phyloP scores from a whole-genome alignment of 1,139 yeast species.

The Kazachstania sp. region DNA sequence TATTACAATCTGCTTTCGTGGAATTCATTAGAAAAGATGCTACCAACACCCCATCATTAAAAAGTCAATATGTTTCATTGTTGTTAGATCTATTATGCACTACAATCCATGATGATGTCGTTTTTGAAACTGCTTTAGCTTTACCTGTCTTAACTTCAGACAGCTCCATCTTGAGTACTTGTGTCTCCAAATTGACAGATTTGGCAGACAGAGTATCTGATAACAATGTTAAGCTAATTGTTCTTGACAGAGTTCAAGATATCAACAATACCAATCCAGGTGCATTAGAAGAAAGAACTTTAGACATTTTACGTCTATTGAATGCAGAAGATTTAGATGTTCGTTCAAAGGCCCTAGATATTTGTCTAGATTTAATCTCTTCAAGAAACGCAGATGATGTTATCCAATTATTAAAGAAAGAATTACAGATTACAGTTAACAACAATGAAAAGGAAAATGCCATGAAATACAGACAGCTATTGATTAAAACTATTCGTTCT shows the following conservation, averaged over 20 bases:
- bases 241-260: slow-evolving; percentile 76
- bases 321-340: slow-evolving; percentile 86
- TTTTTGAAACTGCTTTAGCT: slow-evolving; percentile 87
- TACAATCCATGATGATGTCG: slow-evolving; percentile 63
- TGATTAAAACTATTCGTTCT: slow-evolving; percentile 81
- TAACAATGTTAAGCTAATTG: slow-evolving; percentile 86
- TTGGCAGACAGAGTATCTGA: slow-evolving; percentile 88
- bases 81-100: slow-evolving; percentile 67
- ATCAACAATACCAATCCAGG: slow-evolving; percentile 74
- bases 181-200: slow-evolving; percentile 80
- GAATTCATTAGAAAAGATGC: slow-evolving; percentile 89
- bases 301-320: slow-evolving; percentile 80
- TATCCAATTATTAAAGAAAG: slow-evolving; percentile 83
- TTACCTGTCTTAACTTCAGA: slow-evolving; percentile 64
- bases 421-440: slow-evolving; percentile 67
- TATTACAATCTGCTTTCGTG: slow-evolving; percentile 80
- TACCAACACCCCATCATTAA: slow-evolving; percentile 50
- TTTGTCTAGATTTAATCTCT: slow-evolving; percentile 70
- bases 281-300: slow-evolving; percentile 70
- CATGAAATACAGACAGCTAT: slow-evolving; percentile 78
- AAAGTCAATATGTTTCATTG: slow-evolving; percentile 62
- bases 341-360: slow-evolving; percentile 76
- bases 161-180: slow-evolving; percentile 58
- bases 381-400: slow-evolving; percentile 93
- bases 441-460: slow-evolving; percentile 54